These are phyloP conservation scores for Exophiala dermatitidis DNA, from an alignment of 2,329 filamentous ascomycete genomes.

Conservation along the genomic window DNA sequence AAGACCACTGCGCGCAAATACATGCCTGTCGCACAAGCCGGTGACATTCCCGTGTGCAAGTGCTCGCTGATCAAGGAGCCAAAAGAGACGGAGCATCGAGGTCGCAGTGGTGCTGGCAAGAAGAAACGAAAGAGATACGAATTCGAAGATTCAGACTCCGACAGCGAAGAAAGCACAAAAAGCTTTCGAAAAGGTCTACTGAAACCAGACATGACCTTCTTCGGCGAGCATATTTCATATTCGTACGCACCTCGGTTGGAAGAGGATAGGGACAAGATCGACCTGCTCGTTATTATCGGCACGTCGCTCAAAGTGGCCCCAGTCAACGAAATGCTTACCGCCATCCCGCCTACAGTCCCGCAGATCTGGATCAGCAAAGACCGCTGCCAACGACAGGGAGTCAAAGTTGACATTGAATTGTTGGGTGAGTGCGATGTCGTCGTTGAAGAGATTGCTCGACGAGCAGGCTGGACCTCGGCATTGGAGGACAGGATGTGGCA, in stretches of 20 bases:
- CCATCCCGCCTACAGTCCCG: constrained; percentile 69
- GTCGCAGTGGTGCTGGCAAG: constrained; percentile 12
- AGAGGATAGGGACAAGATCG: constrained; percentile 69
- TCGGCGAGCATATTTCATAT: constrained; percentile 81
- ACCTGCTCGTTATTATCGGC: constrained; percentile 91
- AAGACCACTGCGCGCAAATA: constrained; percentile 68
- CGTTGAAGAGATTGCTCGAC: constrained; percentile 74
- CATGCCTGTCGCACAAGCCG: constrained; percentile 69
- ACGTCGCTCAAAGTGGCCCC: constrained; percentile 94
- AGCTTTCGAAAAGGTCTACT: constrained; percentile 59
- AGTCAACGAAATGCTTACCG: constrained; percentile 82
- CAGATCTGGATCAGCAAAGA: constrained; percentile 67
- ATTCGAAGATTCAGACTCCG: background rate
- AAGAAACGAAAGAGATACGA: constrained; percentile 27
- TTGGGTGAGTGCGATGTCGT: constrained; percentile 93
- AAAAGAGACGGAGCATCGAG: constrained; percentile 3
- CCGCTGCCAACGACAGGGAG: constrained; percentile 47
- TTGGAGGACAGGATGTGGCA: constrained; percentile 17
- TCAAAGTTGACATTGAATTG: constrained; percentile 93
- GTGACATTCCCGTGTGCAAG: constrained; percentile 65
- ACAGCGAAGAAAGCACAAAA: constrained; percentile 49
- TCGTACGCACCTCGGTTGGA: constrained; percentile 74
- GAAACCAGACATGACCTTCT: constrained; percentile 92
- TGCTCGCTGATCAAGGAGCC: constrained; percentile 16
- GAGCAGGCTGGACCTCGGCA: constrained; percentile 61